phyloP scores from a whole-genome alignment of 2,329 filamentous ascomycete genomes.

The Chrysoporthe austroafricana region DNA sequence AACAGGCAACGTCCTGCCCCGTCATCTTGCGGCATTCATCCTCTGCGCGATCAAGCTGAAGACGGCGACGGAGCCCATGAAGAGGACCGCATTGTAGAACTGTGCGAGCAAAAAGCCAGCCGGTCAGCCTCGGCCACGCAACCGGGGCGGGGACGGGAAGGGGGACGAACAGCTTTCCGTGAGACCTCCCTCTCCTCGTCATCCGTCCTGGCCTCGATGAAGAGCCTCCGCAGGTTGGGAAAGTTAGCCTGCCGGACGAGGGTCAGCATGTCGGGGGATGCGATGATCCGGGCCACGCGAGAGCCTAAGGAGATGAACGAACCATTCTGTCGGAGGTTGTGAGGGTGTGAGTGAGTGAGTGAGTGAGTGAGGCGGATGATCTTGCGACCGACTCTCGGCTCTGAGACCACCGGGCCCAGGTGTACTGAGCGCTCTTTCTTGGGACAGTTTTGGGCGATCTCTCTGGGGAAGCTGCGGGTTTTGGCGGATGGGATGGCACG shows the following conservation, averaged over 20 bases:
- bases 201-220: conserved; percentile 26
- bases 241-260: conserved; percentile 27
- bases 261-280: no score
- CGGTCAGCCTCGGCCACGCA: not conserved
- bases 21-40: conserved; percentile 60
- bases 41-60: conserved; percentile 93
- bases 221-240: conserved; percentile 28
- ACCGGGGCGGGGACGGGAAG: not conserved
- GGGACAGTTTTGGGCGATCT: no score
- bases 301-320: not conserved
- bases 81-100: conserved; percentile 98
- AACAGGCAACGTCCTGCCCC: no score
- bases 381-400: no score
- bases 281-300: no score
- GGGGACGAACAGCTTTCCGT: conserved; percentile 72
- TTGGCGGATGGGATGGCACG: not conserved
- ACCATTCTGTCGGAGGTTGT: not conserved
- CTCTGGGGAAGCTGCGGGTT: not conserved
- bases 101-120: conserved; percentile 42
- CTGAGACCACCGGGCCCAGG: no score
- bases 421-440: no score
- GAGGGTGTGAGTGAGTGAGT: not conserved
- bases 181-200: conserved; percentile 84
- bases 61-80: conserved; percentile 93
- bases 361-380: not conserved